phyloP scores from a whole-genome alignment of 2,329 filamentous ascomycete species.

The Fusarium pseudoanthophilum region DNA sequence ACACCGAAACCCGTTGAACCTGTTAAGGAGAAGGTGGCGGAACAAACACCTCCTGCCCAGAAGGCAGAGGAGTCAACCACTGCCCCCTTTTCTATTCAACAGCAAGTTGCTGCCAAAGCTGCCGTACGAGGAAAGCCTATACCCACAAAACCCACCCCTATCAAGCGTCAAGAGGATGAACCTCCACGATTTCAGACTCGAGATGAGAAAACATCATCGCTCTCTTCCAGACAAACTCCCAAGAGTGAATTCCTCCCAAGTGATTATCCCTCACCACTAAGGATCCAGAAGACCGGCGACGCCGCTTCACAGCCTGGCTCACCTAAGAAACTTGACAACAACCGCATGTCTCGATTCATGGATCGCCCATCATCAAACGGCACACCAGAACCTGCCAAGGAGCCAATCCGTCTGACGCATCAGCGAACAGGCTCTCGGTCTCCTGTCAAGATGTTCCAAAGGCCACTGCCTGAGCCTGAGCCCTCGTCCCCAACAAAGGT shows the following conservation, averaged over 20 bases:
- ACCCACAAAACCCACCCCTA: constrained; percentile 39
- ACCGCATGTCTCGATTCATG: constrained; percentile 68
- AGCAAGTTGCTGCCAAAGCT: constrained; percentile 52
- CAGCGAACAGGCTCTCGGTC: constrained; percentile 52
- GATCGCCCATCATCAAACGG: constrained; percentile 53
- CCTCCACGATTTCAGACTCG: background rate
- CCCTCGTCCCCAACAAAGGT: constrained; percentile 48
- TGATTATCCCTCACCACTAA: constrained; percentile 43
- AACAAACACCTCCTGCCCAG: constrained; percentile 15
- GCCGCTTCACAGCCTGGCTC: constrained; percentile 59
- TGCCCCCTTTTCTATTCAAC: constrained; percentile 47
- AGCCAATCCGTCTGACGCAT: constrained; percentile 44
- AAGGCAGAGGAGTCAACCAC: constrained; percentile 35
- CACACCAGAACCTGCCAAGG: constrained; percentile 41
- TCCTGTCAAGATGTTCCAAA: constrained; percentile 52
- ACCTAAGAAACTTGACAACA: constrained; percentile 68
- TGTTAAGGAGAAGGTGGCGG: constrained; percentile 1
- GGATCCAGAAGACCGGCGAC: constrained; percentile 45
- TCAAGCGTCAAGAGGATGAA: constrained; percentile 32
- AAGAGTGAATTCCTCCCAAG: constrained; percentile 42
- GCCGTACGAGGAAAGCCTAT: constrained; percentile 44
- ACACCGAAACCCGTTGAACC: constrained; percentile 3
- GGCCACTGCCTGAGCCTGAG: constrained; percentile 44
- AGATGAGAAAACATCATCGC: constrained; percentile 33
- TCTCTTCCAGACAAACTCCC: constrained; percentile 36